Percentiles rank a stretch among this genome's conserved stretches.
phyloP scores from a whole-genome alignment of 495 filamentous ascomycete genomes.

The Astrocystis sublimbata region DNA sequence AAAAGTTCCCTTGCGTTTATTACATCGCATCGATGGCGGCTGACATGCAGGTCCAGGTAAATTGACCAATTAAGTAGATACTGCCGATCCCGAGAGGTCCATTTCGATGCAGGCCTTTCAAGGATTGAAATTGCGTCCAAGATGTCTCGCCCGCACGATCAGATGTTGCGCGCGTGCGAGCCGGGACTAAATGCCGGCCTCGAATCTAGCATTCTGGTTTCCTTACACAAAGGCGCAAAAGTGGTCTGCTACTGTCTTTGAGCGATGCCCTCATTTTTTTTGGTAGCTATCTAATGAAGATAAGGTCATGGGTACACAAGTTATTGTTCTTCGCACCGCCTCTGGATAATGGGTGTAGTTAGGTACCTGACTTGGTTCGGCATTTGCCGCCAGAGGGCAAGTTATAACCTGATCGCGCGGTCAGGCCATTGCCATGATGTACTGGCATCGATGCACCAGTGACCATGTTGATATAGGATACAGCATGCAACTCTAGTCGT shows the following conservation, averaged over 20 bases:
- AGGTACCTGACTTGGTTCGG: not conserved
- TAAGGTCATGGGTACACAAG: not conserved
- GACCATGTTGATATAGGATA: not conserved
- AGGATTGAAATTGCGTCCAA: not conserved
- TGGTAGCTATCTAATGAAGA: not conserved
- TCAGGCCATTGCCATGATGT: not conserved
- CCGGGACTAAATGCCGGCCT: not conserved
- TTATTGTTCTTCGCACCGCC: not conserved
- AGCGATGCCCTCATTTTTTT: not conserved
- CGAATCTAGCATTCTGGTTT: not conserved
- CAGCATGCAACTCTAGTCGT: not conserved
- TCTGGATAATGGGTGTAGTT: not conserved
- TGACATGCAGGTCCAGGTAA: slow-evolving; percentile 3
- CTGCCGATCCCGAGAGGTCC: not conserved
- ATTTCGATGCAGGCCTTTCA: not conserved
- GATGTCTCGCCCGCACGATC: slow-evolving; percentile 1
- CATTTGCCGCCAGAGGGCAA: not conserved
- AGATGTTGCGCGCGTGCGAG: not conserved
- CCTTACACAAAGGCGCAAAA: not conserved
- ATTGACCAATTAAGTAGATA: not conserved
- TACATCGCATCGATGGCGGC: not conserved
- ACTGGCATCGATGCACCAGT: not conserved
- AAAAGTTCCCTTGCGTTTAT: too few relatives aligned
- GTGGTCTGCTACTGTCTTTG: slow-evolving; percentile 6
- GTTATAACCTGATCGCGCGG: too few relatives aligned